These are phyloP conservation scores for Colletotrichum sp. DNA, from an alignment of 2,329 filamentous ascomycete genomes.

Conservation along the genomic window DNA sequence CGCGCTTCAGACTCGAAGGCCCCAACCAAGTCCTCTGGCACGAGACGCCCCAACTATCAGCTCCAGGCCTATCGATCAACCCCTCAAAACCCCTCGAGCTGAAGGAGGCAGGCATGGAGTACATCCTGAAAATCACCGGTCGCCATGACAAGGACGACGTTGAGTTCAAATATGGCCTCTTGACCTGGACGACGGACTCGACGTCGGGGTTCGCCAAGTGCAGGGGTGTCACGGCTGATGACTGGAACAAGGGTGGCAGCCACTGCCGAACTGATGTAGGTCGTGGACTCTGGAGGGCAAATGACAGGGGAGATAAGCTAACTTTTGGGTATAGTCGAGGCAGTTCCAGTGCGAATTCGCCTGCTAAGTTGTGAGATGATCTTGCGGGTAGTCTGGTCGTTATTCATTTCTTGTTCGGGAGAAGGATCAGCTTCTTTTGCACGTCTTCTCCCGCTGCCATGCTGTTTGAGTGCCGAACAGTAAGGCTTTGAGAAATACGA, in stretches of 20 bases:
- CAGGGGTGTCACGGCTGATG: neutral
- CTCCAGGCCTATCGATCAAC: neutral
- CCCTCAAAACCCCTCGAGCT: neutral
- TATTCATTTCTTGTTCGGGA: neutral
- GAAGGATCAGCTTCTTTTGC: neutral
- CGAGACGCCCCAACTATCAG: neutral
- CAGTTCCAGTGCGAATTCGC: neutral
- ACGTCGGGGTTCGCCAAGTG: neutral
- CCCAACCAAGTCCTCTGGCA: neutral
- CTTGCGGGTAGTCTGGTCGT: neutral
- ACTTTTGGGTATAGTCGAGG: neutral
- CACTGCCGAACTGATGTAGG: neutral
- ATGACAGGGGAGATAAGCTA: neutral
- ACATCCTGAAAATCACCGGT: neutral
- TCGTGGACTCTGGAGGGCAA: neutral
- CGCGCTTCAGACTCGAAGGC: neutral
- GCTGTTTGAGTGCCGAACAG: neutral
- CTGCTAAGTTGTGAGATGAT: neutral
- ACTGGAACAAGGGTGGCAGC: neutral
- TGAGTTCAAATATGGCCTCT: neutral
- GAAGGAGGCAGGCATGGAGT: neutral
- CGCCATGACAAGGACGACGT: neutral
- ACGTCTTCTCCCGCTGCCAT: neutral
- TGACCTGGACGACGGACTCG: neutral
- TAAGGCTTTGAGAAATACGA: neutral